Base-by-base conservation (phyloP, 352 stramenopile genomes). In the Phytopythium ostracodes region DNA sequence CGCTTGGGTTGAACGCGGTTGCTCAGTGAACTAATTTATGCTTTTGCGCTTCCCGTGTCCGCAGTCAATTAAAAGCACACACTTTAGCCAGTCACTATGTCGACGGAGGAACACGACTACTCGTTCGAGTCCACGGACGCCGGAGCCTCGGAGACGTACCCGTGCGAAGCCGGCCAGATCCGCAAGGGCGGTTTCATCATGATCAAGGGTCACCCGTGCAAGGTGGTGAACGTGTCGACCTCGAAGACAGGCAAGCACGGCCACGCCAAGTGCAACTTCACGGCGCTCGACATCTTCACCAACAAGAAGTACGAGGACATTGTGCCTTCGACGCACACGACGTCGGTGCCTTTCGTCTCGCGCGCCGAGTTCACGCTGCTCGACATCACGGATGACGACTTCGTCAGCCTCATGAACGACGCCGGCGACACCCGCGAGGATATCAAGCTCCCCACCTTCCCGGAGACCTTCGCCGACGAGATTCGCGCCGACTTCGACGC, bases 201-300 rank as follows among this genome's bases (percentile, higher is more conserved):
- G 86, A 99, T 99, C 91, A 99, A 99, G 91, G 96, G 95, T 71
- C 96, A 98, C 81, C 97, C 97, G 58, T 99, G 97, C 96, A 99
- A 99, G 92, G 86, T 97, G 47, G 89, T 96, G 58, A 96, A 77
- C 73, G 97, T 99, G 67, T 99, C 98, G 69, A 99, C 98, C 64
- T 99, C 98, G 64, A 99, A 99, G 96, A 99, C 98, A 63, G 98
- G 98, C 85, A 99, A 99, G 96, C 98, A 99, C 91, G 98, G 98
- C 65, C 98, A 99, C 92, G 98, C 98, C 71, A 99, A 99, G 91
- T 99, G 96, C 73, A 99, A 99, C 92, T 99, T 99, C 76, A 98
- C 91, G 67, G 97, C 97, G 63, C 87, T 97, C 38, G 97, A 99
- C 86, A 99, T 99, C 81, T 99, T 99, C 92, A 99, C 96, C 59